Evolutionary conservation across 805 yeast species (phyloP).

Genomic region (Saturnispora zaruensis): DNA sequence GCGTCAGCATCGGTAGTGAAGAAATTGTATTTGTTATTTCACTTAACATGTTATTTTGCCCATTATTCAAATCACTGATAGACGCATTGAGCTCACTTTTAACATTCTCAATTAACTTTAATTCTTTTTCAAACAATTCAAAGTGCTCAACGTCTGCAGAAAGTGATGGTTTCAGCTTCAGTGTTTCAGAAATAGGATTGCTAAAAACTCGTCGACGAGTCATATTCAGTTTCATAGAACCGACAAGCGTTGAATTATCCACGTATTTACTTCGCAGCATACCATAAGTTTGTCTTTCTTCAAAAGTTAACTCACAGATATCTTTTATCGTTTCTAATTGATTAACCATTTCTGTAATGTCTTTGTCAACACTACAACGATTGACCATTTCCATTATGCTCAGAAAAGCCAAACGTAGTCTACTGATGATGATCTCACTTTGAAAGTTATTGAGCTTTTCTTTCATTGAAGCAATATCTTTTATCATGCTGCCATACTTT

Average conservation of each 20-base stretch:
- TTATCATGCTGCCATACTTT: conserved; percentile 33
- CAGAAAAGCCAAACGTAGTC: conserved; percentile 49
- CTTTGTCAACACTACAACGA: conserved; percentile 11
- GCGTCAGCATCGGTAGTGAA: conserved; percentile 7
- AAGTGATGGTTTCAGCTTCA: not conserved
- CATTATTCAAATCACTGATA: conserved; percentile 18
- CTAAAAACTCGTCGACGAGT: conserved; percentile 9
- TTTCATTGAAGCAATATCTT: conserved; percentile 35
- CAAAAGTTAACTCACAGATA: conserved; percentile 2
- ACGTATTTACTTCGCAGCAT: not conserved
- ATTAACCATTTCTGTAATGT: not conserved
- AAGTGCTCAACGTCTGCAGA: not conserved
- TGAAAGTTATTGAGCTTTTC: conserved; percentile 35
- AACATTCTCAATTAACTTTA: conserved; percentile 10
- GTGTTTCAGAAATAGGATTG: conserved; percentile 8
- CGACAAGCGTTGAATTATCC: not conserved
- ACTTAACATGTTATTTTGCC: conserved; percentile 12
- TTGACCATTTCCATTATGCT: conserved; percentile 34
- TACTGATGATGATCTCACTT: conserved; percentile 38
- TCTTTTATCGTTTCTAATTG: conserved; percentile 10
- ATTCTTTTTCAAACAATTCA: conserved; percentile 7
- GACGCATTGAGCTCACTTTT: conserved; percentile 3
- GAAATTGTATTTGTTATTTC: conserved; percentile 19
- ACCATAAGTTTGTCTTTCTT: conserved; percentile 3
- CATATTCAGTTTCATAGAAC: not conserved